Evolutionary conservation across 2,329 filamentous ascomycete genomes (phyloP).

Genomic region (Xenosphaeropsis pyriputrescens): DNA sequence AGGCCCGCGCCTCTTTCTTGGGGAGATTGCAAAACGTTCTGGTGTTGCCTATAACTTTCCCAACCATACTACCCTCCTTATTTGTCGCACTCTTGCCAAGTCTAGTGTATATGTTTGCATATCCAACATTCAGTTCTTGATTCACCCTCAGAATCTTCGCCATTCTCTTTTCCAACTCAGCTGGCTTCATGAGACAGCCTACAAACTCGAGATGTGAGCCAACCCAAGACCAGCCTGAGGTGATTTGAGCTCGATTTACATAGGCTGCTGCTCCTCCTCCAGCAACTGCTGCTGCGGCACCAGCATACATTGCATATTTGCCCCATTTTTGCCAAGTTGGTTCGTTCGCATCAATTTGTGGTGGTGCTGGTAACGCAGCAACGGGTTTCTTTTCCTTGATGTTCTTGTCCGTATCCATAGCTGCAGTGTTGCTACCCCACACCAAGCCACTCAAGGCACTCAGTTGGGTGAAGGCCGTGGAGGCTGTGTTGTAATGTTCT

Average conservation of each 20-base stretch:
- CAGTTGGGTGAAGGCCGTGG: conserved; percentile 52
- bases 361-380: conserved; percentile 22
- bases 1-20: conserved; percentile 30
- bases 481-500: conserved; percentile 65
- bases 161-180: conserved; percentile 66
- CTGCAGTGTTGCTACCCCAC: conserved; percentile 36
- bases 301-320: conserved; percentile 72
- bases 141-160: conserved; percentile 50
- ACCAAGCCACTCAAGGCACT: conserved; percentile 52
- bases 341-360: conserved; percentile 15
- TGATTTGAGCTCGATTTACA: conserved; percentile 67
- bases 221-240: conserved; percentile 65
- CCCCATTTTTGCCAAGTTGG: conserved; percentile 65
- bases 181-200: conserved; percentile 70
- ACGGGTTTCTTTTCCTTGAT: conserved; percentile 18
- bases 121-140: conserved; percentile 54
- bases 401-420: conserved; percentile 10
- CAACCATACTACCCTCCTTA: conserved; percentile 35
- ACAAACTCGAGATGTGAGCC: conserved; percentile 89
- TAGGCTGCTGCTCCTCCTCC: conserved; percentile 79
- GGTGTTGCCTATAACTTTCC: conserved; percentile 48
- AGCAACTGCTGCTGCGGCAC: conserved; percentile 68
- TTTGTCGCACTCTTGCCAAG: conserved; percentile 54
- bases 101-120: conserved; percentile 75
- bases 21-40: conserved; percentile 86